Evolutionary conservation across 345 rosid species (phyloP), one percentile per base, ranked within the genome.

Genomic region (Eucalyptus grandis): DNA sequence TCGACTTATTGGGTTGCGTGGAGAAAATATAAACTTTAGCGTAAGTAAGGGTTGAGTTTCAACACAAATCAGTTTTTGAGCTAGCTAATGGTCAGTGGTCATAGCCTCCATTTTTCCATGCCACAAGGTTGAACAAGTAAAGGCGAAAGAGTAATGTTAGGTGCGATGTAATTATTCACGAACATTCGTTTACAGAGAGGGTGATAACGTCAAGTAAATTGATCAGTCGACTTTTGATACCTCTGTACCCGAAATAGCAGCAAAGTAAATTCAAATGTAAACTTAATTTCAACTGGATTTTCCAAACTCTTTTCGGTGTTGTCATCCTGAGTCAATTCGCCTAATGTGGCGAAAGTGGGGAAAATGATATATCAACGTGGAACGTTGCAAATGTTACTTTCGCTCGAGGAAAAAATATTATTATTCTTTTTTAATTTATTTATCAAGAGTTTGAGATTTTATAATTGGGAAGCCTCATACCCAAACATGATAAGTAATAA

Each of bases 371-470:
- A 72, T 37, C 14, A 3, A 72, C 10, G 2, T 37, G 83, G 6
- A 72, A 72, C 46, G 26, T 77, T 37, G 46, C 47, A 77, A 77
- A 37, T 37, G 26, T 21, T 77, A 21, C 14, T 37, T 11, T 3
- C n/a, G n/a, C n/a, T n/a, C 0, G 47, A 11, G 15, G 27, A 2
- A 37, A 77, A 22, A 1, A 11, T 0, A 34, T 19, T 37, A 10
- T 37, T 72, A 10, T 67, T 17, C 4, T 11, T 4, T 14, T 65
- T 19, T 0, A 5, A 72, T 10, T 72, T 40, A 72, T 19, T 72
- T 19, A 72, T 37, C 26, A 19, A 72, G 46, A 60, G n/a, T 62
- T 62, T 14, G 21, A 14, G 77, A n/a, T 65, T n/a, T 65, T n/a
- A 7, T 65, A 65, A 0, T 1, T 7, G 11, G 34, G 77, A 65